Percentiles rank a stretch among this genome's conserved stretches.
Conservation (phyloP, 257 asterid genomes). For the Primulina huaijiensis region DNA sequence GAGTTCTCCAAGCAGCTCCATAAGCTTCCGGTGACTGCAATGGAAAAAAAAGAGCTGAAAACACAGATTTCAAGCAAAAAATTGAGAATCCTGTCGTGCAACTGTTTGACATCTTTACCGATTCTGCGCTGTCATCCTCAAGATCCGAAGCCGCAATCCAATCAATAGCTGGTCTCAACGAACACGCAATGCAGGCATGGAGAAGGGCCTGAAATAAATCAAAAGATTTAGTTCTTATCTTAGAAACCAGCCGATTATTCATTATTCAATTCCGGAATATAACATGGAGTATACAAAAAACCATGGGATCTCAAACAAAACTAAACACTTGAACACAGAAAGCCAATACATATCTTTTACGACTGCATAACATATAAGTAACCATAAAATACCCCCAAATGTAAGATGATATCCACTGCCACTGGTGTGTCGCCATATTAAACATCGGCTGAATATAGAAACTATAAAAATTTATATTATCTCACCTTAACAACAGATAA, state of each 20-base stretch:
- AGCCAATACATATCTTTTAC: neutral
- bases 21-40: slow-evolving; percentile 81
- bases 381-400: neutral
- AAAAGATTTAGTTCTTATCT: slow-evolving; percentile 12
- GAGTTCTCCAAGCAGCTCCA: slow-evolving; percentile 79
- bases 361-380: neutral
- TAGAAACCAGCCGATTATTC: neutral
- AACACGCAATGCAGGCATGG: slow-evolving; percentile 92
- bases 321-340: neutral
- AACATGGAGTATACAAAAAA: neutral
- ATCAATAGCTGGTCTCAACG: slow-evolving; percentile 75
- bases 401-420: neutral
- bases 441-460: slow-evolving; percentile 17
- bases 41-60: slow-evolving; percentile 21
- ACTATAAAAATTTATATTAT: neutral
- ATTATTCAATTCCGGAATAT: neutral
- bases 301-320: neutral
- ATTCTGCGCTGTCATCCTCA: slow-evolving; percentile 71
- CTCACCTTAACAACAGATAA: slow-evolving; percentile 93
- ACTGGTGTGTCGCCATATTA: neutral
- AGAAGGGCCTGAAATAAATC: slow-evolving; percentile 69
- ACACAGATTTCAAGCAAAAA: slow-evolving; percentile 14
- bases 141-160: slow-evolving; percentile 99
- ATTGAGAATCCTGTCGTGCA: slow-evolving; percentile 14
- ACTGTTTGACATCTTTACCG: slow-evolving; percentile 37